Base-by-base conservation (phyloP, 2,329 filamentous ascomycete species). In the Paraphoma sp. region DNA sequence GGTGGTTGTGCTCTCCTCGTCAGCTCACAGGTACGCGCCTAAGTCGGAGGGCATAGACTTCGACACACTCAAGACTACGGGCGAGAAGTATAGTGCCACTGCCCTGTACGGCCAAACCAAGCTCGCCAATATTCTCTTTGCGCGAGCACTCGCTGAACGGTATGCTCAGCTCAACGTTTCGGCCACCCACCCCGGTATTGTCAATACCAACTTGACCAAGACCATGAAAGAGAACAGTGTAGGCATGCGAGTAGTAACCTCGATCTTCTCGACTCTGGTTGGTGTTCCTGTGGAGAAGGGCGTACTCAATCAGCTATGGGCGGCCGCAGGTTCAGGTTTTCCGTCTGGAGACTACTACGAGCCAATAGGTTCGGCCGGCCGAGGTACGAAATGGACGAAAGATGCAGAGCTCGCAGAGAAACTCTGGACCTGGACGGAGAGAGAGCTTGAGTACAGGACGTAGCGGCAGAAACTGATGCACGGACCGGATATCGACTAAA, bases 81-180 rank as follows among this genome's bases (percentile, higher is more conserved):
- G 38, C 5, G 17, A n/a, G 1, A 18, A 57, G 0, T 2, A 51
- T 14, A 40, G 11, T 6, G 41, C 30, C 0, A 16, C 45, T 7
- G 16, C 48, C 8, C 45, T 38, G 11, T 83, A 84, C 64, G 77
- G 75, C 1, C 77, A 80, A 48, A 75, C 71, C 51, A 83, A 83
- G 60, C 73, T 83, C 2, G 81, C 81, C 14, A 81, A 82, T 45
- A 65, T 82, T 8, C 12, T 50, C 9, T 30, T 31, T 36, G 23
- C 23, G 7, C 14, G 17, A 11, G 29, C 54, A 14, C 42, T 56
- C 18, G 45, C 53, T 14, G 17, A 45, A 17, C 48, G 10, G 8
- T 48, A 56, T 44, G 49, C 53, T 16, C n/a, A 17, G 8, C n/a
- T 56, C 12, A 53, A 40, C 10, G 28, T 28, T 9, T 48, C 48